Evolutionary conservation across 2,329 filamentous ascomycete species (phyloP), one percentile per base, ranked within the genome.

Genomic region (Neonectria coccinea): DNA sequence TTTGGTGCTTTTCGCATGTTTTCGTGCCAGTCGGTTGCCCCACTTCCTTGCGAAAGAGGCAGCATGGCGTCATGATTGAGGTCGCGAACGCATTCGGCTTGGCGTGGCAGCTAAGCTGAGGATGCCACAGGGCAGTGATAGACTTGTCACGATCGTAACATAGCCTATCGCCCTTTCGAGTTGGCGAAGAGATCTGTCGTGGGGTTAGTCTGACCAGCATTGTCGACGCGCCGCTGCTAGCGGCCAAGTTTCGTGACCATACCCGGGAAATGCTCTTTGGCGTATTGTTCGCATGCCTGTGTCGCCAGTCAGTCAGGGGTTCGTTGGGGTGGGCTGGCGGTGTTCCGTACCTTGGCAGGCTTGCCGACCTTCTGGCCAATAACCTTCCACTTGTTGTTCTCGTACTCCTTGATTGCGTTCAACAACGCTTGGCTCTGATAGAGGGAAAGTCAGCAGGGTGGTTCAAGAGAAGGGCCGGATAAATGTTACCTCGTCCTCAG

Each of bases 341-440:
- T 52, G 16, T 39, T 52, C 9, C 56, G 12, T 78, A 79, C 78
- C 89, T 99, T 99, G 72, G 96, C 96, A 53, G 96, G 96, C 82
- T 99, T 99, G 75, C 94, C 94, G 73, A 99, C 93, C 81, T 98
- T 98, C 79, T 93, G 91, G 39, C 96, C 96, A 76, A 98, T 98
- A 27, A 91, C 89, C 82, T 98, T 98, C 96, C 96, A 99, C 79
- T 98, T 98, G 80, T 97, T 97, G 77, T 93, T 91, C 78, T 99
- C 96, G 81, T 98, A 98, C 78, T 99, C 96, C 81, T 97, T 97
- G 82, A 99, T 99, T 31, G 96, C 96, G 69, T 92, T 93, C 70
- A 97, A 88, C 64, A 99, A 82, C 41, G 92, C 92, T 73, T 90
- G 87, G 76, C 89, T 93, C 88, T 93, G 85, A 67, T 71, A 42